Conservation (phyloP, 148 eudicot species). For the Selenicereus undatus region DNA sequence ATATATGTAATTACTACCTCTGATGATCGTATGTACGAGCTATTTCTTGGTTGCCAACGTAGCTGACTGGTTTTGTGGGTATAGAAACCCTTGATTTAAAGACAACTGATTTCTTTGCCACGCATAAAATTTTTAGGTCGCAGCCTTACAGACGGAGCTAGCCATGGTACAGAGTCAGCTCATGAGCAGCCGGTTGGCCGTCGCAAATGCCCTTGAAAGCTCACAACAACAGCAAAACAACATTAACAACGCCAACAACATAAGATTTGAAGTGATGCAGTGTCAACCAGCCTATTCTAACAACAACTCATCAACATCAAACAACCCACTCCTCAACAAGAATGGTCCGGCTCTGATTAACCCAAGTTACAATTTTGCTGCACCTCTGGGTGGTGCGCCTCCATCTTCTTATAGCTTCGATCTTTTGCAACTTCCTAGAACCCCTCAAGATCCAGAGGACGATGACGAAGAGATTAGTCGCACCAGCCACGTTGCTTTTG, state of each 20-base stretch:
- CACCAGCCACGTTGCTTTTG: constrained; percentile 37
- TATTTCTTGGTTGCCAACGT: too few species aligned
- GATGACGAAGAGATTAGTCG: constrained; percentile 61
- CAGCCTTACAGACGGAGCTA: constrained; percentile 69
- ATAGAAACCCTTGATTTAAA: too few species aligned
- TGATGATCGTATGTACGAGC: too few species aligned
- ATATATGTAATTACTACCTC: too few species aligned
- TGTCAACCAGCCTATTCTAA: constrained; percentile 65
- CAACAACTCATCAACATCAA: constrained; percentile 59
- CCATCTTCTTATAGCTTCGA: constrained; percentile 41
- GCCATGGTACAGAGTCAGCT: constrained; percentile 63
- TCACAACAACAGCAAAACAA: constrained; percentile 36
- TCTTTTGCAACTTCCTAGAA: constrained; percentile 35
- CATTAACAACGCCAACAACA: constrained; percentile 21
- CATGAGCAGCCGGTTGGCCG: constrained; percentile 48
- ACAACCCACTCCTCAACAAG: constrained; percentile 42
- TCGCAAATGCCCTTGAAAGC: constrained; percentile 51
- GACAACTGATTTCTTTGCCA: too few species aligned
- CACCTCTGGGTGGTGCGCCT: background rate
- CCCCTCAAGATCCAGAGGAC: constrained; percentile 35
- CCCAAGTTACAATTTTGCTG: constrained; percentile 24
- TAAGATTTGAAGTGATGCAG: constrained; percentile 17
- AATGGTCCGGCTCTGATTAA: constrained; percentile 25
- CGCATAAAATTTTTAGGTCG: constrained; percentile 38
- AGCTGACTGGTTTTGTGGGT: too few species aligned